These are phyloP conservation scores for Salix koriyanagi DNA, from an alignment of 345 rosid genomes.

Conservation along the genomic window DNA sequence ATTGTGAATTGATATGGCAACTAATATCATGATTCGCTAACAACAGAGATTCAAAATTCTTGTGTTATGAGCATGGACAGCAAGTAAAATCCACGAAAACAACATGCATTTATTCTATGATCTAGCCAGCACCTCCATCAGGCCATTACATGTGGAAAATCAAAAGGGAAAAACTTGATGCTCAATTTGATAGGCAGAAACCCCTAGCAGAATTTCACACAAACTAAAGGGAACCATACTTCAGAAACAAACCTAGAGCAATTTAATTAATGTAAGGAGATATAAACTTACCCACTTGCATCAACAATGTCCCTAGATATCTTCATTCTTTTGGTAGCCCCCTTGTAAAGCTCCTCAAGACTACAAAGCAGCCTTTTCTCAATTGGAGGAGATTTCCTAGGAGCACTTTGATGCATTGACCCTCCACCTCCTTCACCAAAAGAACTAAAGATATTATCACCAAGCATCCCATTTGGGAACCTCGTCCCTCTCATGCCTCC, in stretches of 20 bases:
- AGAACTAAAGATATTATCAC: constrained; percentile 18
- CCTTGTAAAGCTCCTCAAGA: constrained; percentile 26
- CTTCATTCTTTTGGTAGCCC: constrained; percentile 24
- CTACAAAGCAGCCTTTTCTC: constrained; percentile 23
- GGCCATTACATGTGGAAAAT: not conserved
- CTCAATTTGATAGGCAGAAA: no score
- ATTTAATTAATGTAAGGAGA: no score
- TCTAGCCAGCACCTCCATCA: not conserved
- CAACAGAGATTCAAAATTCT: not conserved
- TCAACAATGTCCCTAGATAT: constrained; percentile 24
- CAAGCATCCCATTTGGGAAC: constrained; percentile 10
- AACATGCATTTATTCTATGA: not conserved
- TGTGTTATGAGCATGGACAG: not conserved
- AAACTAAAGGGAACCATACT: not conserved
- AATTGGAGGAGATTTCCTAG: constrained; percentile 20
- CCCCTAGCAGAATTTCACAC: not conserved
- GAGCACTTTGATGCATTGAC: constrained; percentile 15
- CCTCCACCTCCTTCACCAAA: constrained; percentile 21
- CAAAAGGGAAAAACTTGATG: not conserved
- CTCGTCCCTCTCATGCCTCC: constrained; percentile 16
- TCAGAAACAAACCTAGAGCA: not conserved
- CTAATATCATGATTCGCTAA: not conserved
- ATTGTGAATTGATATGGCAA: not conserved
- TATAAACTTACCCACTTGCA: constrained; percentile 15
- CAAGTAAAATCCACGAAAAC: not conserved